Evolutionary conservation across 208 protist genomes (phyloP), one percentile per base, ranked within the genome.

Genomic region (Trypanosoma conorhini): DNA sequence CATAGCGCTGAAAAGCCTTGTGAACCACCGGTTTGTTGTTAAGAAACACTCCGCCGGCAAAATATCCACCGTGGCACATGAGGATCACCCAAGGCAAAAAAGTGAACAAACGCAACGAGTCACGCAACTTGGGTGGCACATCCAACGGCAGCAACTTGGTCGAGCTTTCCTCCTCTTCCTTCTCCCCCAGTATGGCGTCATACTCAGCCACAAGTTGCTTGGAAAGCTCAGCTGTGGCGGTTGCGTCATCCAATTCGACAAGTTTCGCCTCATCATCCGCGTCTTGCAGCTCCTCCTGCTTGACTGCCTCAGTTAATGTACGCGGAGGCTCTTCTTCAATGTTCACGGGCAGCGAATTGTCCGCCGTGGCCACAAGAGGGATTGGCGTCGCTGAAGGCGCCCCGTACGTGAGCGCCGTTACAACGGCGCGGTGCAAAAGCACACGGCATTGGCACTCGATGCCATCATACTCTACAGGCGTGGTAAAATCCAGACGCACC

Each of bases 1-100:
- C 88, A 65, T 97, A 97, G n/a, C 92, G 83, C 74, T 94, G 87
- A 50, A 96, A 96, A 0, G 88, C 67, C 63, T 94, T 96, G 80
- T 97, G 91, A 2, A 81, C 68, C 4, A 96, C 58, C 44, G 85
- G 87, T 42, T 74, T 52, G 19, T 80, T 83, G 12, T 75, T 31
- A 22, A 77, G 31, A 68, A 93, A 97, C 22, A 95, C 81, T 30
- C 89, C 92, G 13, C 92, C 92, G 38, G 92, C 82, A 70, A 97
- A 97, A 65, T 91, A 95, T 21, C 92, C 92, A 64, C 92, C 92
- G 62, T 94, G 86, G 67, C 89, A 97, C 74, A 97, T 85, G 26
- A 97, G 70, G 22, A 97, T 76, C 26, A 92, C 85, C 85, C 88
- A 93, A 22, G 79, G 67, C 1, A 76, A 75, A 5, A 70, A 26